Conservation (phyloP, 2,329 filamentous ascomycete species). For the Apiospora saccharicola region DNA sequence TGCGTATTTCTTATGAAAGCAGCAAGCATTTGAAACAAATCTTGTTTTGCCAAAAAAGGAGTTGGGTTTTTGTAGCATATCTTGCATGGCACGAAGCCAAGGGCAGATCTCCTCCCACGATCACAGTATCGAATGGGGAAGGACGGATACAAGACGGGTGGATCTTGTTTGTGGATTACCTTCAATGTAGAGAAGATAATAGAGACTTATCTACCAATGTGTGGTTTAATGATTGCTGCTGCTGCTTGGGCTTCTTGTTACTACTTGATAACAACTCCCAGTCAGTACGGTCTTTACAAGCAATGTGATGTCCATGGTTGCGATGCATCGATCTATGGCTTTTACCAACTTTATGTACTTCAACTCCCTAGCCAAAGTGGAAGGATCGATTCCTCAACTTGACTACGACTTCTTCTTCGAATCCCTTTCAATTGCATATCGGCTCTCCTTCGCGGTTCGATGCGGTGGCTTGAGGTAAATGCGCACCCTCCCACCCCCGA, state of each 20-base stretch:
- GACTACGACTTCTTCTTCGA: background rate
- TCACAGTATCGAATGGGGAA: background rate
- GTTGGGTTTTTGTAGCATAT: constrained; percentile 7
- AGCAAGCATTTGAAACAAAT: background rate
- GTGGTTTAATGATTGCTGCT: background rate
- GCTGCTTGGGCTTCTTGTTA: background rate
- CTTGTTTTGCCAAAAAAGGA: constrained; percentile 1
- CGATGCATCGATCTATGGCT: background rate
- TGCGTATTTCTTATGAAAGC: constrained; percentile 3
- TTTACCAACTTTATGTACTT: background rate
- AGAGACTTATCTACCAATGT: background rate
- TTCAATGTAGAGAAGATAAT: constrained; percentile 13
- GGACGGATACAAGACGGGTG: background rate
- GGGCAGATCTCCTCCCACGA: background rate
- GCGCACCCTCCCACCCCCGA: background rate
- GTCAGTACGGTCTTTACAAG: background rate
- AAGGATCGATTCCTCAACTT: background rate
- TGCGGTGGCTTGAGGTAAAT: background rate
- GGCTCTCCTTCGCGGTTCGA: background rate
- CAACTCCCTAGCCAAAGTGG: background rate
- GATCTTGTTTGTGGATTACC: background rate
- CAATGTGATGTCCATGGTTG: background rate
- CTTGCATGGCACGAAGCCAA: background rate
- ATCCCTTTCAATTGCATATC: background rate
- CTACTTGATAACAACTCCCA: background rate